Percentiles rank a stretch among this genome's conserved stretches.
phyloP scores from a whole-genome alignment of 345 rosid species.

The Brassica rapa region DNA sequence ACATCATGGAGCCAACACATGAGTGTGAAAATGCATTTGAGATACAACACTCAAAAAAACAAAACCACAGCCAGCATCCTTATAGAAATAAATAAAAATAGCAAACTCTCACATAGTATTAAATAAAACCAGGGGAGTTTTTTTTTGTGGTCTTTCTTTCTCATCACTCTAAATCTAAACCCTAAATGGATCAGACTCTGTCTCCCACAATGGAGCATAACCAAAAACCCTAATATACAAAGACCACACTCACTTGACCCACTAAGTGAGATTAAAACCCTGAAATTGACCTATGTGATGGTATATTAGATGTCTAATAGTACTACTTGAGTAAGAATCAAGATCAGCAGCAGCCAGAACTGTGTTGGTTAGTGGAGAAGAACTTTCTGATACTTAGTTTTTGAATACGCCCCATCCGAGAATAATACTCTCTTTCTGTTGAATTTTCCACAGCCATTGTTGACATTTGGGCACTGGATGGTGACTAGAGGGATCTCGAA shows the following conservation, averaged over 20 bases:
- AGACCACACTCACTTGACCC: conserved; percentile 42
- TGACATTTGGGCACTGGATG: conserved; percentile 51
- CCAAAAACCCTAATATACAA: conserved; percentile 46
- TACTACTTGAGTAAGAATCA: conserved; percentile 23
- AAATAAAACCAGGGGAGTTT: conserved; percentile 37
- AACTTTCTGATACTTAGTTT: conserved; percentile 66
- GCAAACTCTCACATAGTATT: conserved; percentile 32
- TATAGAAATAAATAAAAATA: conserved; percentile 24
- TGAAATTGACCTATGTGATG: conserved; percentile 25
- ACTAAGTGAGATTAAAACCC: conserved; percentile 6
- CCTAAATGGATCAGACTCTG: conserved; percentile 32
- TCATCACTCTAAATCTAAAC: conserved; percentile 33
- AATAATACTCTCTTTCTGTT: conserved; percentile 62
- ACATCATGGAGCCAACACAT: conserved; percentile 35
- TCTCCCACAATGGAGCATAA: conserved; percentile 17
- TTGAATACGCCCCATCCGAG: conserved; percentile 59
- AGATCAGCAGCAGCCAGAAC: conserved; percentile 13
- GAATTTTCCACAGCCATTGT: conserved; percentile 50
- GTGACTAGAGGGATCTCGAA: conserved; percentile 94
- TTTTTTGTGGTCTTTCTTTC: conserved; percentile 25
- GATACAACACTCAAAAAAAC: neutral
- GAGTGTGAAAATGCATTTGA: conserved; percentile 19
- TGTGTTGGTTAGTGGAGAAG: conserved; percentile 53
- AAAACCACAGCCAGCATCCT: conserved; percentile 17
- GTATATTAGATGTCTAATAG: conserved; percentile 39